These are phyloP conservation scores for Aspergillus sclerotiicarbonarius DNA, from an alignment of 495 filamentous ascomycete genomes.

Conservation along the genomic window DNA sequence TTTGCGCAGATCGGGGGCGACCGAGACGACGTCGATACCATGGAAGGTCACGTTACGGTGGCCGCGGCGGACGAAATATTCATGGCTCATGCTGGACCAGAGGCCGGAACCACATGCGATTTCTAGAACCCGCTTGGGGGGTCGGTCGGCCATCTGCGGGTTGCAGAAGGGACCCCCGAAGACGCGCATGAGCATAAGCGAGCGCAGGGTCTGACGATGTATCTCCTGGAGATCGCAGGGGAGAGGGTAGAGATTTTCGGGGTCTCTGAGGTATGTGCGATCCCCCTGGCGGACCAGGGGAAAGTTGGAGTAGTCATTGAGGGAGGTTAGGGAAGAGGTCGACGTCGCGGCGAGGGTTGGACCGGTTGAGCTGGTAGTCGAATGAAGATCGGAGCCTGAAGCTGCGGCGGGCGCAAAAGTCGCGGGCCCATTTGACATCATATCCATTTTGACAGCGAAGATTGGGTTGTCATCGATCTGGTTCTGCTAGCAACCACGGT, in stretches of 20 bases:
- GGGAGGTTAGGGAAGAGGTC: conserved; percentile 36
- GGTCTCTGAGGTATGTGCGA: conserved; percentile 77
- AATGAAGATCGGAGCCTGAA: conserved; percentile 42
- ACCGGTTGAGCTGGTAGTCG: conserved; percentile 36
- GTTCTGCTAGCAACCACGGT: conserved; percentile 21
- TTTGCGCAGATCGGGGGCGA: conserved; percentile 69
- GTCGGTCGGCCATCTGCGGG: conserved; percentile 58
- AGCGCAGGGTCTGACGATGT: conserved; percentile 82
- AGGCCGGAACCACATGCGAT: conserved; percentile 85
- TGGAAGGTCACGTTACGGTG: conserved; percentile 66
- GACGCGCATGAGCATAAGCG: conserved; percentile 75
- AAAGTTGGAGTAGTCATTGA: conserved; percentile 48
- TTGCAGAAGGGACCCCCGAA: conserved; percentile 78
- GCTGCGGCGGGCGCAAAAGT: conserved; percentile 28
- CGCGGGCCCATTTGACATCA: conserved; percentile 32
- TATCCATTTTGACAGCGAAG: conserved; percentile 27
- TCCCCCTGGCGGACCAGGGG: conserved; percentile 73
- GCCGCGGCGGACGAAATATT: conserved; percentile 65
- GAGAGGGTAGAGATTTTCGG: conserved; percentile 71
- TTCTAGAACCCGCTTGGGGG: conserved; percentile 78
- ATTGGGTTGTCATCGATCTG: conserved; percentile 25
- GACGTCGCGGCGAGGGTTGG: conserved; percentile 34
- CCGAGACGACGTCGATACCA: conserved; percentile 77
- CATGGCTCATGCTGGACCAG: conserved; percentile 84
- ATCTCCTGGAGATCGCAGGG: conserved; percentile 87